Percentiles rank a stretch among this genome's conserved stretches.
Conservation (phyloP, 1,139 yeast species). For the Blastobotrys niveus region DNA sequence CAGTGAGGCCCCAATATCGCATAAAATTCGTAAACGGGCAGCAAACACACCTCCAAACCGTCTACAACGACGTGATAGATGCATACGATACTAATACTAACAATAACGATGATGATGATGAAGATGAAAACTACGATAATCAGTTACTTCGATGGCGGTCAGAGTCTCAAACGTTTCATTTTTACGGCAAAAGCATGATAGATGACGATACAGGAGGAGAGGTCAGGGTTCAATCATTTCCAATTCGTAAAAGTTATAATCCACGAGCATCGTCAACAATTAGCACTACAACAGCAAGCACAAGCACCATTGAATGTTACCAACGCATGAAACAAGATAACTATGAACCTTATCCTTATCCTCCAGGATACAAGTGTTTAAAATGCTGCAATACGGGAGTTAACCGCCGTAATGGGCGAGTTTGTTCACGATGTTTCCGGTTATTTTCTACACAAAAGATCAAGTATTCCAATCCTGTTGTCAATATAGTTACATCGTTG, state of each 20-base stretch:
- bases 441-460: conserved; percentile 8
- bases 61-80: neutral
- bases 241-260: neutral
- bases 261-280: neutral
- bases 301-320: too few species aligned
- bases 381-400: conserved; percentile 12
- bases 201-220: conserved; percentile 10
- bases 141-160: neutral
- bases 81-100: neutral
- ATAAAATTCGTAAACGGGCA: conserved; percentile 5
- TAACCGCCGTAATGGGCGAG: neutral
- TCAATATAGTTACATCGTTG: neutral
- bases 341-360: conserved; percentile 11
- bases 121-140: neutral
- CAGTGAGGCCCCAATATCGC: conserved; percentile 3
- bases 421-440: conserved; percentile 10
- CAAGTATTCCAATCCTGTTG: conserved; percentile 6
- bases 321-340: too few species aligned
- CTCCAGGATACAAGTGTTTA: conserved; percentile 7
- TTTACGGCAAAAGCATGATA: conserved; percentile 5
- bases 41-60: neutral
- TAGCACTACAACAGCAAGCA: neutral
- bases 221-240: conserved; percentile 8
- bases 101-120: neutral
- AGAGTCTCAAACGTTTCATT: conserved; percentile 10